These are phyloP conservation scores for Salvia sclarea DNA, from an alignment of 305 asterid genomes.

Conservation along the genomic window DNA sequence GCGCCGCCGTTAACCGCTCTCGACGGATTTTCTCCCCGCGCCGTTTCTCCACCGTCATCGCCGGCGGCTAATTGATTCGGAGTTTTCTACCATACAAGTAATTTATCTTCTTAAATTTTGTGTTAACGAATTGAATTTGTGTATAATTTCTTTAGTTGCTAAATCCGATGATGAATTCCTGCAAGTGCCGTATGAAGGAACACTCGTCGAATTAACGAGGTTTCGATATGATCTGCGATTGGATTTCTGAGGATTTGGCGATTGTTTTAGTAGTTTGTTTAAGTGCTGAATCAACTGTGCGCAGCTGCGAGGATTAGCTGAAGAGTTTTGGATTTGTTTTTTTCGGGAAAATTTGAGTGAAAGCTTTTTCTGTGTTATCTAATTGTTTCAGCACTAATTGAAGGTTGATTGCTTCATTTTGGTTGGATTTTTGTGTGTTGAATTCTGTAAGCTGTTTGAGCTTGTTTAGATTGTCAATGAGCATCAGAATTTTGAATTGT, in stretches of 20 bases:
- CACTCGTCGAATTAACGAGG: too few species aligned
- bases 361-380: too few species aligned
- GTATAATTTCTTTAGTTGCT: neutral
- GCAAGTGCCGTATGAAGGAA: too few species aligned
- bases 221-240: too few species aligned
- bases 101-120: neutral
- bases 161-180: too few species aligned
- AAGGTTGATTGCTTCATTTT: neutral
- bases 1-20: too few species aligned
- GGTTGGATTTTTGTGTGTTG: neutral
- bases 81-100: neutral
- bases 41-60: neutral
- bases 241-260: conserved; percentile 35
- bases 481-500: neutral
- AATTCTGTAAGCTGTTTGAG: neutral
- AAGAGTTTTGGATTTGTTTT: too few species aligned
- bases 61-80: neutral
- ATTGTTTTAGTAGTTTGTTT: neutral
- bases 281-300: conserved; percentile 3
- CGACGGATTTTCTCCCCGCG: too few species aligned
- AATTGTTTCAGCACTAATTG: too few species aligned
- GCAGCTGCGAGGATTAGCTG: too few species aligned
- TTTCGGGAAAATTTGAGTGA: too few species aligned
- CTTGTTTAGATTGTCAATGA: neutral
- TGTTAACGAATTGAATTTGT: neutral